phyloP scores from a whole-genome alignment of 768 basidiomycete genomes.

The Termitomyces sp. region DNA sequence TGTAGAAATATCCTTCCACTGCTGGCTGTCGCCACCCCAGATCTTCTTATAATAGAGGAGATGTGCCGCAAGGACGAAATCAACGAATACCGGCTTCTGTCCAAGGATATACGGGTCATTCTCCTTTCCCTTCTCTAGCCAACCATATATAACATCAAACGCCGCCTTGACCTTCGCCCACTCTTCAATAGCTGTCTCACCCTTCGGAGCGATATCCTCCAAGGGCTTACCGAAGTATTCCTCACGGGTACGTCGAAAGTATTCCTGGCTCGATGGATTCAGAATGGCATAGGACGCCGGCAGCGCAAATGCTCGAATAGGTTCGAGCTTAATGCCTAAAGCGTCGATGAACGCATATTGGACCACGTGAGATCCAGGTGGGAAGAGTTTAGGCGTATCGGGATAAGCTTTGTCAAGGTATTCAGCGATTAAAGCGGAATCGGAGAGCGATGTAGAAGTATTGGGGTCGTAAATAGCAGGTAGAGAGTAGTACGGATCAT shows the following conservation, averaged over 20 bases:
- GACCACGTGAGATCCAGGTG: conserved; percentile 13
- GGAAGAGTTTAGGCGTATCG: conserved; percentile 20
- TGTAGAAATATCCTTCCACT: conserved; percentile 34
- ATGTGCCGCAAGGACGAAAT: conserved; percentile 30
- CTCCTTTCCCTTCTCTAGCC: conserved; percentile 22
- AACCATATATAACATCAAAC: conserved; percentile 22
- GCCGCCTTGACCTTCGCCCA: conserved; percentile 32
- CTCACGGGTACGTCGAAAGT: conserved; percentile 33
- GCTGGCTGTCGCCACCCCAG: conserved; percentile 30
- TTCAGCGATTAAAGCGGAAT: conserved; percentile 37
- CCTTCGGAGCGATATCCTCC: conserved; percentile 29
- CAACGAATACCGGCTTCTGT: conserved; percentile 29
- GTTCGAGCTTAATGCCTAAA: conserved; percentile 7
- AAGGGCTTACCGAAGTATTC: conserved; percentile 25
- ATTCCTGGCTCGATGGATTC: conserved; percentile 27
- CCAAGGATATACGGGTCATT: conserved; percentile 33
- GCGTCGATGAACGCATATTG: conserved; percentile 16
- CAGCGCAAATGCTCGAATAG: conserved; percentile 14
- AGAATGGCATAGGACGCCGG: conserved; percentile 21
- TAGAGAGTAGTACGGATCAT: conserved; percentile 29
- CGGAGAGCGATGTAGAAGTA: conserved; percentile 27
- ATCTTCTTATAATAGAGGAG: conserved; percentile 26
- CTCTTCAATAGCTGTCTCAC: conserved; percentile 23
- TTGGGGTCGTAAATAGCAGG: conserved; percentile 36
- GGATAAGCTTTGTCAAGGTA: conserved; percentile 43